These are phyloP conservation scores for Globisporangium cederbergense DNA, from an alignment of 352 stramenopile species.

Conservation along the genomic window DNA sequence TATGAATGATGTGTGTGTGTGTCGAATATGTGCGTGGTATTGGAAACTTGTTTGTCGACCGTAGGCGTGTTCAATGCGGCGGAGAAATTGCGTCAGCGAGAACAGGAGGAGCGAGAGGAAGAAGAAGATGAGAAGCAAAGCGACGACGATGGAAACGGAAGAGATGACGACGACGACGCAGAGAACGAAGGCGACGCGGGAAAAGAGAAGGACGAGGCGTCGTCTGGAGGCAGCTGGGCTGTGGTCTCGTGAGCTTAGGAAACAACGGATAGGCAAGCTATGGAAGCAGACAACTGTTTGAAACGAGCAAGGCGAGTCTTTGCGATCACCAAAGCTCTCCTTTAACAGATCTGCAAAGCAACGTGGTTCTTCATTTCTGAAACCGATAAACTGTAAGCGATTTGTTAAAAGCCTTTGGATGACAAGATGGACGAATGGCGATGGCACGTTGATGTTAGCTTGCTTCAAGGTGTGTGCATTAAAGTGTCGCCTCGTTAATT, in stretches of 20 bases:
- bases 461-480: too few species aligned
- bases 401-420: too few species aligned
- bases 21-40: not conserved
- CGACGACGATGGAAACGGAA: not conserved
- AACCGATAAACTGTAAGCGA: too few species aligned
- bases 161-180: constrained; percentile 5
- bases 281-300: too few species aligned
- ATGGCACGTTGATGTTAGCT: too few species aligned
- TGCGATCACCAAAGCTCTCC: too few species aligned
- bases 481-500: too few species aligned
- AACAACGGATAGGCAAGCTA: too few species aligned
- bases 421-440: too few species aligned
- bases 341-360: too few species aligned
- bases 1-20: not conserved
- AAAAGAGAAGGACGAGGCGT: not conserved
- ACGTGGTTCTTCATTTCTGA: too few species aligned
- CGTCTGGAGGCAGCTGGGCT: constrained; percentile 14
- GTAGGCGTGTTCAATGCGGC: constrained; percentile 87
- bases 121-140: constrained; percentile 10
- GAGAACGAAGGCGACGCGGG: not conserved
- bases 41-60: not conserved
- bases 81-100: constrained; percentile 66
- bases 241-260: constrained; percentile 11
- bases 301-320: too few species aligned
- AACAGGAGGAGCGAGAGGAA: constrained; percentile 29